phyloP scores from a whole-genome alignment of 75 land plant genomes.

The Pinus taeda region DNA sequence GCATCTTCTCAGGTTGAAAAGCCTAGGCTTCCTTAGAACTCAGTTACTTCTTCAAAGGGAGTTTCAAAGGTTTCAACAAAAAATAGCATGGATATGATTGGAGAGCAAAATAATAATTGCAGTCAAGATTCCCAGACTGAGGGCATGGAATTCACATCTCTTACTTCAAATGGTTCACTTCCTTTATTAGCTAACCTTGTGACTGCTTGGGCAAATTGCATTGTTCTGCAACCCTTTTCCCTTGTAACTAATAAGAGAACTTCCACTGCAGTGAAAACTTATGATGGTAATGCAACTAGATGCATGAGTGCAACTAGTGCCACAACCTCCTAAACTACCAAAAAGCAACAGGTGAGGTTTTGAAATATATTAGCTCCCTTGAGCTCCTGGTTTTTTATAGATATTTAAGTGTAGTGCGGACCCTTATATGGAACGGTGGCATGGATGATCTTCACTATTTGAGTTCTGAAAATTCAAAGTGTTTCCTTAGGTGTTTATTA shows the following conservation, averaged over 20 bases:
- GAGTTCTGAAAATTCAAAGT: not conserved
- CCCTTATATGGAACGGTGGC: not conserved
- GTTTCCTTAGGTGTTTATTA: not conserved
- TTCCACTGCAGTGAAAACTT: not conserved
- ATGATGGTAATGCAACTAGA: not conserved
- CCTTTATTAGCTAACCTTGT: not conserved
- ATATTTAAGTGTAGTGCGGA: not conserved
- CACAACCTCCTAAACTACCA: not conserved
- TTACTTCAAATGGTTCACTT: slow-evolving; percentile 11
- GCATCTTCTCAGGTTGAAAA: slow-evolving; percentile 9
- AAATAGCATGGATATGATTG: not conserved
- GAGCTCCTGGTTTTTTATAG: not conserved
- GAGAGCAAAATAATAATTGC: not conserved
- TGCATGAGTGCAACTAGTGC: slow-evolving; percentile 4
- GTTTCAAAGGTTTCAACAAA: slow-evolving; percentile 3
- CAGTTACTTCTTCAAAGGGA: slow-evolving; percentile 1
- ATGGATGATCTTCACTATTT: not conserved
- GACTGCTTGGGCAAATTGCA: slow-evolving; percentile 1
- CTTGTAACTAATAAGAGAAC: slow-evolving; percentile 9
- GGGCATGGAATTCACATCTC: slow-evolving; percentile 1
- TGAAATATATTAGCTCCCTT: not conserved
- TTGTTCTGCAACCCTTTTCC: slow-evolving; percentile 8
- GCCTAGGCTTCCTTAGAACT: not conserved
- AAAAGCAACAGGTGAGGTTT: slow-evolving; percentile 7
- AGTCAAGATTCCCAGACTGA: slow-evolving; percentile 2